Evolutionary conservation across 23 red algal genomes (phyloP), one percentile per base, ranked within the genome.

Genomic region (Gracilaria gracilis): DNA sequence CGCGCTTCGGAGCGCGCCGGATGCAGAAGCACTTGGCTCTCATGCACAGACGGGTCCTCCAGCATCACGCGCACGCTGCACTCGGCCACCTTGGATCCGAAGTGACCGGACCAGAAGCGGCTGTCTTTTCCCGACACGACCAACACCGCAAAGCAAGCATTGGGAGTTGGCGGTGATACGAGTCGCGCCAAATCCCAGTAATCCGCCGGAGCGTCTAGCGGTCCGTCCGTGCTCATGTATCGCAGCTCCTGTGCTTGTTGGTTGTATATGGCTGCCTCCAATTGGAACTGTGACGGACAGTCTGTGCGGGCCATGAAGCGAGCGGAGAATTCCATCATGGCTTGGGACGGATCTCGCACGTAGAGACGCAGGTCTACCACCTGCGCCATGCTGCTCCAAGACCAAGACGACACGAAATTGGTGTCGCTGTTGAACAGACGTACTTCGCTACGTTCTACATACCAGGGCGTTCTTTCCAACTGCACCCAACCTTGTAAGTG

Each of bases 371-470:
- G 61, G 64, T 95, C 87, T 25, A 95, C 85, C 29, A 61, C 58
- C 61, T 95, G 93, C n/a, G 39, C 72, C 93, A 95, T 95, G 7
- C 27, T 24, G 16, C 55, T 40, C 84, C 67, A 71, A 0, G 8
- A 2, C 32, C 36, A 85, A n/a, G 51, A 53, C 11, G 49, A 69
- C 9, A 95, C 93, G 82, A 89, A 95, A 39, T 95, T 95, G 25
- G 71, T 42, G 8, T n/a, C 28, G 27, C 19, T 33, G 25, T 57
- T 34, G 29, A 44, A 38, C 23, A 73, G 29, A 28, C 55, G 72
- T 51, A 49, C 49, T 57, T 62, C 24, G n/a, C 72, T 38, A 9
- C 21, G 3, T 62, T 93, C 91, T n/a, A 86, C 58, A 7, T n/a
- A 6, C 91, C 91, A 93, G n/a, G 6, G 9, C 12, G 13, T 19